Base-by-base conservation (phyloP, 768 basidiomycete genomes). In the Leccinum pellstonianum region DNA sequence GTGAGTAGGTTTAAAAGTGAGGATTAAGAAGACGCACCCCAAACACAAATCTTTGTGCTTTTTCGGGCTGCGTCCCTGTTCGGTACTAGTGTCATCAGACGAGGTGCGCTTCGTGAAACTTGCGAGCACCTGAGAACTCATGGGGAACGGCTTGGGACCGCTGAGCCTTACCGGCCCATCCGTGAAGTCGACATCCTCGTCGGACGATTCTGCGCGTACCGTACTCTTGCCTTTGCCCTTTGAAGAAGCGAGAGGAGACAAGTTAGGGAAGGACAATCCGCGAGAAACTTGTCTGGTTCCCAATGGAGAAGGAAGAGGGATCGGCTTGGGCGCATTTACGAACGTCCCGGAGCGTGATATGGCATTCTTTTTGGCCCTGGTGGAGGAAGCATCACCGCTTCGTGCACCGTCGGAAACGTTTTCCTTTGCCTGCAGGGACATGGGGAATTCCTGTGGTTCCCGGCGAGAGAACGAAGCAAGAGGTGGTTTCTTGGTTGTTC, bases 101-200 rank as follows among this genome's bases (percentile, higher is more conserved):
- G 68, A 74, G 1, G 68, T 50, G 19, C 75, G 73, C 63, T 77
- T 77, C 7, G 59, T 61, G 8, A 61, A 58, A 33, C 12, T 77
- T 10, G 71, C 67, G 3, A 83, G 72, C 43, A 80, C 57, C 54
- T 81, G 77, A 2, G 78, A 75, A 53, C 72, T 78, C 83, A 87
- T 79, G 5, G 82, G 81, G 54, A 83, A 83, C 1, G 81, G 80
- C 57, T 65, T 65, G 7, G 60, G 55, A 49, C 51, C 54, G 12
- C 19, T 5, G 17, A 41, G 56, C 17, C 54, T 64, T 33, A 12
- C 46, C n/a, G 3, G 21, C 4, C 21, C n/a, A 4, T 51, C 38
- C 31, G 43, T 54, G 51, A 49, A 48, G 25, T 41, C 21, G 17
- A 41, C 21, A n/a, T 53, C 57, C 49, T 54, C 58, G 8, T 62